Base-by-base conservation (phyloP, 441 rosid species). In the Theobroma grandiflorum region DNA sequence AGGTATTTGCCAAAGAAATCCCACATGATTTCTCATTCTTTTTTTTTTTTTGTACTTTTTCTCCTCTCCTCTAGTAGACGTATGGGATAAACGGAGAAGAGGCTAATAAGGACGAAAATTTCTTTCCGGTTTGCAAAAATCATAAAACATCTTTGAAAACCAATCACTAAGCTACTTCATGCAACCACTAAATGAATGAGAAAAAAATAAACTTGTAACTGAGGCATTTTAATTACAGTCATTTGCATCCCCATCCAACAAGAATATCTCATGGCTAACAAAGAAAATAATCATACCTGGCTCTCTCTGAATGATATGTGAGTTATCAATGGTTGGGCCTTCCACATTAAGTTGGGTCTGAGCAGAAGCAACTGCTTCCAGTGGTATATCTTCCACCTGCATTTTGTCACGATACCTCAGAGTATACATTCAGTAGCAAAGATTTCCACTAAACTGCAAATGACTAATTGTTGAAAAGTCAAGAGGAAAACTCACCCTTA, bases 211-310 rank as follows among this genome's bases (percentile, higher is more conserved):
- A 12, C 38, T 69, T 64, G 33, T 4, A 75, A 45, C 14, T 11
- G 10, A 58, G 38, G 67, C 69, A 73, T 71, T 71, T 75, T 53
- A 74, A 16, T 11, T 71, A 18, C 33, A 43, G 10, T n/a, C 70
- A 72, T 42, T 61, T 43, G 22, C 38, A 66, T 47, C 18, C 47
- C 63, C 35, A 37, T 65, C 35, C 12, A 33, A 50, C 10, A 64
- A 61, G 73, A 73, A 53, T 40, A 35, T 61, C 16, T 43, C 75
- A 71, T 7, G 16, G 49, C 79, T 55, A 52, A 18, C 9, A 22
- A 15, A 55, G 64, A 49, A 74, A 70, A 76, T 76, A 63, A 55
- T 58, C 79, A 73, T 89, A 86, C 94, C 91, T 55, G 74, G 70
- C 67, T 40, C 74, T 81, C 64, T 73, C 49, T 22, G 83, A 78